Conservation (phyloP, 805 yeast species). For the Hanseniaspora lachancei region DNA sequence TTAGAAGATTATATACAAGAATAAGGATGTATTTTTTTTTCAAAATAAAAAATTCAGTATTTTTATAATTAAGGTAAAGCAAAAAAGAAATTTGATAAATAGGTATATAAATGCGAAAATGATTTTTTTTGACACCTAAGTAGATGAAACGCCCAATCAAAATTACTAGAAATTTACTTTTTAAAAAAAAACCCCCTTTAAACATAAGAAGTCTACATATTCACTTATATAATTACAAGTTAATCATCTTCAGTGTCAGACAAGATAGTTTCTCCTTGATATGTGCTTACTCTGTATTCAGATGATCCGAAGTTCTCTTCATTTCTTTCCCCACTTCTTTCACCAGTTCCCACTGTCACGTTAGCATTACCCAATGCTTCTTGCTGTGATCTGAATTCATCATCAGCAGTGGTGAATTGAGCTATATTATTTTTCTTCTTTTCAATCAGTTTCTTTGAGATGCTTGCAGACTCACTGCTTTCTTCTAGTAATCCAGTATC, state of each 20-base stretch:
- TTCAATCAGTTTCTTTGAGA: background rate
- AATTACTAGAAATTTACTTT: no score
- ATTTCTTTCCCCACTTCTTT: background rate
- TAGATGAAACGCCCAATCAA: no score
- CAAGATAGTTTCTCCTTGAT: constrained; percentile 11
- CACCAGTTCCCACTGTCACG: background rate
- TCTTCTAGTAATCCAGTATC: constrained; percentile 10
- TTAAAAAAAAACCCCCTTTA: background rate
- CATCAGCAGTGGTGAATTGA: constrained; percentile 2
- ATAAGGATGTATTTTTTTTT: background rate
- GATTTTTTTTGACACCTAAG: no score
- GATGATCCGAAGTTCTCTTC: background rate
- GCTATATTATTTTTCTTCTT: background rate
- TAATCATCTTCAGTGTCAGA: constrained; percentile 12
- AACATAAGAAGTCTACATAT: background rate
- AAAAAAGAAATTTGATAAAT: background rate
- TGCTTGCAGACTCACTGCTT: background rate
- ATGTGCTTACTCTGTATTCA: constrained; percentile 11
- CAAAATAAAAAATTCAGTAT: background rate
- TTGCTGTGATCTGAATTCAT: constrained; percentile 11
- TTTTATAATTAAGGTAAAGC: no score
- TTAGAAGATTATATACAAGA: background rate
- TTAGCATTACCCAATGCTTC: background rate
- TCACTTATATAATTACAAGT: background rate
- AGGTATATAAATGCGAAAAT: no score